These are phyloP conservation scores for Ustilago tritici DNA, from an alignment of 1,284 basidiomycete genomes.

Conservation along the genomic window DNA sequence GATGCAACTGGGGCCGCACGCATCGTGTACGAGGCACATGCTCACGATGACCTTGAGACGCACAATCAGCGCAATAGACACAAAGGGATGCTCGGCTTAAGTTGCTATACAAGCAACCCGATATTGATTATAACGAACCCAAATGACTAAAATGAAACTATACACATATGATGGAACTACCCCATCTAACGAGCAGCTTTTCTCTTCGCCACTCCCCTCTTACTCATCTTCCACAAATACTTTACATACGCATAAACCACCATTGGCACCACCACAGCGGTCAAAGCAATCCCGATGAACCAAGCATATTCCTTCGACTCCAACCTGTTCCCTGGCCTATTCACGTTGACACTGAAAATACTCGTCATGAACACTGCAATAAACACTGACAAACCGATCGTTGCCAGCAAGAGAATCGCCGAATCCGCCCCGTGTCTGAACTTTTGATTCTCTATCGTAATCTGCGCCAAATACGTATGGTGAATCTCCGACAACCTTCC, in stretches of 20 bases:
- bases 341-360: slow-evolving; percentile 73
- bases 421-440: slow-evolving; percentile 49
- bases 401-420: slow-evolving; percentile 72
- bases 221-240: slow-evolving; percentile 20
- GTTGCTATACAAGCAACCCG: too few species aligned
- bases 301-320: slow-evolving; percentile 21
- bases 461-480: slow-evolving; percentile 83
- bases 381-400: slow-evolving; percentile 79
- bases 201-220: slow-evolving; percentile 18
- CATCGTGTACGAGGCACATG: too few species aligned
- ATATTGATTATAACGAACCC: too few species aligned
- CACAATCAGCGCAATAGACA: too few species aligned
- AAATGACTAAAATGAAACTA: neutral
- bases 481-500: slow-evolving; percentile 88
- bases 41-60: too few species aligned
- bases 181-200: slow-evolving; percentile 24
- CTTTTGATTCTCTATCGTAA: slow-evolving; percentile 75
- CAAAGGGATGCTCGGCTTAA: too few species aligned
- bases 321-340: slow-evolving; percentile 71
- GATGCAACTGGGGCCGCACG: too few species aligned
- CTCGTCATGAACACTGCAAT: slow-evolving; percentile 53
- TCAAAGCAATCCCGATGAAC: slow-evolving; percentile 27
- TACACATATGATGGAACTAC: neutral
- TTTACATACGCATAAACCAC: slow-evolving; percentile 16
- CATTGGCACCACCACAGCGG: slow-evolving; percentile 2